phyloP scores from a whole-genome alignment of 2,329 filamentous ascomycete species.

The Epicoccum nigrum region DNA sequence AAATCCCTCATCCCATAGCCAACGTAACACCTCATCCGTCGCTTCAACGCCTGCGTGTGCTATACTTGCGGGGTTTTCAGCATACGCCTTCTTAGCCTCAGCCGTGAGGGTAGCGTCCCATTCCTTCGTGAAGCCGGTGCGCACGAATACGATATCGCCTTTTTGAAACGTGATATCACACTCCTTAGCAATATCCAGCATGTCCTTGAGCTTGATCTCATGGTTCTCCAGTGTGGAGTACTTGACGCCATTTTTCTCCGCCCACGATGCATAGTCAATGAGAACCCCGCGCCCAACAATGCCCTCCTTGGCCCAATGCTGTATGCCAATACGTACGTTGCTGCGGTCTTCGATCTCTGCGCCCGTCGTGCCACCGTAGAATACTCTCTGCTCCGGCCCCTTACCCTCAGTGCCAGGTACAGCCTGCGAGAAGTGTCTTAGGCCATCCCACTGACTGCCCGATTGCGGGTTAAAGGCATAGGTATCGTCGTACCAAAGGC shows the following conservation, averaged over 20 bases:
- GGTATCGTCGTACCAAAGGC: conserved; percentile 29
- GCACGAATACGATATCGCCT: conserved; percentile 31
- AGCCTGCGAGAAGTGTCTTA: conserved; percentile 18
- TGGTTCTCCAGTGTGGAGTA: conserved; percentile 18
- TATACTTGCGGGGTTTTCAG: conserved; percentile 29
- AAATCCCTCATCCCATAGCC: conserved; percentile 40
- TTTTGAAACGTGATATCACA: conserved; percentile 19
- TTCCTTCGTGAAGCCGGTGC: conserved; percentile 25
- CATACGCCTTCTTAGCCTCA: conserved; percentile 26
- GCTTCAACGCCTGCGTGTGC: conserved; percentile 38
- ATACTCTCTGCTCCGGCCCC: conserved; percentile 17
- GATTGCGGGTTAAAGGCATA: conserved; percentile 6
- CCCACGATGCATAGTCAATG: conserved; percentile 27
- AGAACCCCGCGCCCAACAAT: conserved; percentile 29
- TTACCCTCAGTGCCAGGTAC: conserved; percentile 9
- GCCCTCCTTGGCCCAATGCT: conserved; percentile 27
- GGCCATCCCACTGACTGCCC: conserved; percentile 1
- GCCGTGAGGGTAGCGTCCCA: conserved; percentile 18
- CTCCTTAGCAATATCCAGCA: conserved; percentile 19
- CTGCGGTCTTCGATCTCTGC: conserved; percentile 25
- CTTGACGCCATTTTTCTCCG: conserved; percentile 20
- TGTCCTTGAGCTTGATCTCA: conserved; percentile 17
- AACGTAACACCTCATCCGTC: conserved; percentile 33
- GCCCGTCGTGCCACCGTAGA: conserved; percentile 28
- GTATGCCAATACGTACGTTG: conserved; percentile 23